Base-by-base conservation (phyloP, 2,329 filamentous ascomycete genomes). In the Coniella lustricola region DNA sequence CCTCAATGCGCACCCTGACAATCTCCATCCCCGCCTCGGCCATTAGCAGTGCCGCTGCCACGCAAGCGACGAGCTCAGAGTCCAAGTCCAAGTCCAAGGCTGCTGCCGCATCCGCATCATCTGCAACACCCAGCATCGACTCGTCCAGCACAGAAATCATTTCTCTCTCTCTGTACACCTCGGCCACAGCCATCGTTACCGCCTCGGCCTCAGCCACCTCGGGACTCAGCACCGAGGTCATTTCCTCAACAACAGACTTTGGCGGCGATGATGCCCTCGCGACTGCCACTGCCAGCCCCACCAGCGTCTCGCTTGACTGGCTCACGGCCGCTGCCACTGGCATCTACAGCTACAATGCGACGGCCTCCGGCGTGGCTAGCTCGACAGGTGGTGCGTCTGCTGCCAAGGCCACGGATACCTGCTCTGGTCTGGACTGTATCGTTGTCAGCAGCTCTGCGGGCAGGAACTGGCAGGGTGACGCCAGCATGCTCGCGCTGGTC, bases 351-450 rank as follows among this genome's bases (percentile, higher is more conserved):
- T 21, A 9, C 34, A 50, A 47, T 43, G 46, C 35, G 18, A 49
- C 50, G n/a, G 22, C 16, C 13, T 22, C 33, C 16, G 32, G 44
- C 18, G 32, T 40, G 16, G 34, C 50, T 20, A 50, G 43, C 43
- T 34, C 47, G 12, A 36, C 34, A 7, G 32, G 41, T 3, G 21
- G 18, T 4, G 14, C 22, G 22, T 14, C 38, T 10, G 35, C 44
- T 4, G 25, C 44, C 38, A 37, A 43, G 3, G 2, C 16, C 29
- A 46, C 35, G 21, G 20, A 17, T 31, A 12, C 22, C 1, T 52
- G 50, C 43, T 13, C 36, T 7, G 47, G 44, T 12, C 36, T 52
- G 22, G 50, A 50, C 39, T 52, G 50, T 31, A 50, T 52, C n/a
- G 50, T 52, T 18, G 50, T 52, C 38, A 47, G 43, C 35, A 52